Percentiles rank a stretch among this genome's conserved stretches.
Conservation (phyloP, 495 filamentous ascomycete genomes). For the Eremomyces bilateralis region DNA sequence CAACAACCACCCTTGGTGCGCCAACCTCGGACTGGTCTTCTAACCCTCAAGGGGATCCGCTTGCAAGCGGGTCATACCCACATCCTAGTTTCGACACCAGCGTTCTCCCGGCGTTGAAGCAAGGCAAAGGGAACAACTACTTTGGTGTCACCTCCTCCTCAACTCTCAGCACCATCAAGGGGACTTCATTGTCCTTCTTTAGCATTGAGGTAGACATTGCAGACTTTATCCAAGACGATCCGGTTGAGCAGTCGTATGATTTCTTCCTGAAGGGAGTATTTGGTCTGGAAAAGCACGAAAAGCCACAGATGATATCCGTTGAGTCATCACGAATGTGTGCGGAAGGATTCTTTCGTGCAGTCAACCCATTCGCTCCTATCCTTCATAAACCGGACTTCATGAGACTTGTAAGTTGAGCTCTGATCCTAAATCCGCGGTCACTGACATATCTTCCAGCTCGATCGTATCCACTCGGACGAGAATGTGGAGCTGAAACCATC, state of each 20-base stretch:
- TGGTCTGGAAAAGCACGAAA: constrained; percentile 14
- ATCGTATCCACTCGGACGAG: constrained; percentile 38
- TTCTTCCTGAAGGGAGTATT: constrained; percentile 39
- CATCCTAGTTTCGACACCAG: neutral
- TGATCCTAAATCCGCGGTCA: constrained; percentile 1
- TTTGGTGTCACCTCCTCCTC: constrained; percentile 45
- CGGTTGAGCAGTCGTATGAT: constrained; percentile 46
- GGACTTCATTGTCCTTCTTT: constrained; percentile 48
- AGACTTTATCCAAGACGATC: constrained; percentile 40
- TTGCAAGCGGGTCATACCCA: neutral
- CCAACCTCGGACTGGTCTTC: constrained; percentile 3
- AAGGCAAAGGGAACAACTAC: constrained; percentile 42
- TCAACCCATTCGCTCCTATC: constrained; percentile 50
- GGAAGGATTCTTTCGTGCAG: constrained; percentile 48
- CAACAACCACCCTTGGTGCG: no score
- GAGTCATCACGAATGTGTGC: constrained; percentile 36
- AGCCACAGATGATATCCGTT: constrained; percentile 1
- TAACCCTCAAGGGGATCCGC: constrained; percentile 5
- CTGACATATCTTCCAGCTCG: constrained; percentile 22
- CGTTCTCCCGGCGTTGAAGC: constrained; percentile 26
- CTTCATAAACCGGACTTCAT: constrained; percentile 51
- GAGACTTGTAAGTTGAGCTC: constrained; percentile 30
- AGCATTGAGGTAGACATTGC: constrained; percentile 59
- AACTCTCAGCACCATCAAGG: constrained; percentile 48
- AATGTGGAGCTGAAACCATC: constrained; percentile 34